These are phyloP conservation scores for Cadophora gregata DNA, from an alignment of 2,329 filamentous ascomycete species.

Conservation along the genomic window DNA sequence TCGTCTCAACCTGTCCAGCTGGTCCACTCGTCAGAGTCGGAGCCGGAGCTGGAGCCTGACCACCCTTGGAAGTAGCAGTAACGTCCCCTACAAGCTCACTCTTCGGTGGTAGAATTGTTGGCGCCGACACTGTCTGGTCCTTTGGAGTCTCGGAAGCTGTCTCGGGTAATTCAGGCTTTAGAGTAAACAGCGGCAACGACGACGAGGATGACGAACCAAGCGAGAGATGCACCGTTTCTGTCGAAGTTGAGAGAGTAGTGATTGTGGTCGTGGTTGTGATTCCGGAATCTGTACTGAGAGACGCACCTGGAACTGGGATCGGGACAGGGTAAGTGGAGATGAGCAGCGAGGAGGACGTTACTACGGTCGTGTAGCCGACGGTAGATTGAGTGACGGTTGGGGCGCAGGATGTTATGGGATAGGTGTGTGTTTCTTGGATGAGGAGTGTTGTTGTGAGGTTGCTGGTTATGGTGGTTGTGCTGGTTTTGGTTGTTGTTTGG, in stretches of 20 bases:
- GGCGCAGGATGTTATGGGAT: neutral
- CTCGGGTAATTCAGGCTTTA: neutral
- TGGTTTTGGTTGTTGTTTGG: neutral
- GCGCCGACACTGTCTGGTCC: no score
- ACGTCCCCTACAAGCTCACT: neutral
- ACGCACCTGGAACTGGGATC: neutral
- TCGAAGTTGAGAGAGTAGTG: neutral
- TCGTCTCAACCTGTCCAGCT: no score
- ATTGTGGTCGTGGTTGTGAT: neutral
- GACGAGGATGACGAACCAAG: no score
- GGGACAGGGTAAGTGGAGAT: neutral
- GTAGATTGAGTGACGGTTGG: neutral
- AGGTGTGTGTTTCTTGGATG: neutral
- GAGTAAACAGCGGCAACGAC: conserved; percentile 11
- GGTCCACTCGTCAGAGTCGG: no score
- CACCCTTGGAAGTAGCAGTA: no score
- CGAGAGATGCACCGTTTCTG: neutral
- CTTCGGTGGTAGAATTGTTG: neutral
- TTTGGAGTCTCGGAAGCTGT: neutral
- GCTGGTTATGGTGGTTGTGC: neutral
- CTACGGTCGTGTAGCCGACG: neutral
- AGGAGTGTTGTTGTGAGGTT: no score
- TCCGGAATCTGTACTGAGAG: neutral
- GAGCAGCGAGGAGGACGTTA: neutral
- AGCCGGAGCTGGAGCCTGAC: no score